These are phyloP conservation scores for Amborella trichopoda DNA, from an alignment of 164 flowering plant species.

Conservation along the genomic window DNA sequence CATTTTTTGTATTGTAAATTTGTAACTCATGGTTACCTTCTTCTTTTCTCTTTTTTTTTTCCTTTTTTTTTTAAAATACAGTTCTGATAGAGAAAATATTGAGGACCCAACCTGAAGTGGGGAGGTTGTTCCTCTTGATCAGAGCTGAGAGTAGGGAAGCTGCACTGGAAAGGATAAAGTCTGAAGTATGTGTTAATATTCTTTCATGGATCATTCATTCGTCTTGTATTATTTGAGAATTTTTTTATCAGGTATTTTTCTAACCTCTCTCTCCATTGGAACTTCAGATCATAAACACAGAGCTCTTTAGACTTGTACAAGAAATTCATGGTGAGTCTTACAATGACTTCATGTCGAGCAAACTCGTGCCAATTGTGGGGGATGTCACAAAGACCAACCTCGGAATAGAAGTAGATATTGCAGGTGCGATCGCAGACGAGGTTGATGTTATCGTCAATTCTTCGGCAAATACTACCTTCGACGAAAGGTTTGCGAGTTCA, in stretches of 20 bases:
- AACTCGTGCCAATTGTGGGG: slow-evolving; percentile 74
- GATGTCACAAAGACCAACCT: slow-evolving; percentile 56
- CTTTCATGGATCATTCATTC: not conserved
- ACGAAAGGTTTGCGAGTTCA: slow-evolving; percentile 51
- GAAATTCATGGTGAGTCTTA: slow-evolving; percentile 63
- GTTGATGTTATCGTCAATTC: slow-evolving; percentile 77
- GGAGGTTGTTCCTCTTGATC: slow-evolving; percentile 67
- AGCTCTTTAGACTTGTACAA: slow-evolving; percentile 58
- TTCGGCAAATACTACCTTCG: slow-evolving; percentile 89
- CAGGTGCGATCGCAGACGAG: slow-evolving; percentile 33
- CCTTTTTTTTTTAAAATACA: slow-evolving; percentile 17
- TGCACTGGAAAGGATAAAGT: slow-evolving; percentile 63
- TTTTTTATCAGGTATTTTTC: not conserved
- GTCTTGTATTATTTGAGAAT: not conserved
- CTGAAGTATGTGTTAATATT: slow-evolving; percentile 62
- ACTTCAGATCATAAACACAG: slow-evolving; percentile 52
- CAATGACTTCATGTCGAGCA: slow-evolving; percentile 70
- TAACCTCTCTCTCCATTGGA: not conserved
- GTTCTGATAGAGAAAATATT: slow-evolving; percentile 90
- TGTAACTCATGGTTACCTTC: not conserved
- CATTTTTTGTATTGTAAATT: not conserved
- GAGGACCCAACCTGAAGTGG: slow-evolving; percentile 75
- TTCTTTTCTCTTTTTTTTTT: not conserved
- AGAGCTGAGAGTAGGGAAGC: slow-evolving; percentile 63
- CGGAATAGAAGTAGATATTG: slow-evolving; percentile 39